Percentiles rank a stretch among this genome's conserved stretches.
Conservation (phyloP, 139 green algal genomes). For the Diplosphaera chodatii region DNA sequence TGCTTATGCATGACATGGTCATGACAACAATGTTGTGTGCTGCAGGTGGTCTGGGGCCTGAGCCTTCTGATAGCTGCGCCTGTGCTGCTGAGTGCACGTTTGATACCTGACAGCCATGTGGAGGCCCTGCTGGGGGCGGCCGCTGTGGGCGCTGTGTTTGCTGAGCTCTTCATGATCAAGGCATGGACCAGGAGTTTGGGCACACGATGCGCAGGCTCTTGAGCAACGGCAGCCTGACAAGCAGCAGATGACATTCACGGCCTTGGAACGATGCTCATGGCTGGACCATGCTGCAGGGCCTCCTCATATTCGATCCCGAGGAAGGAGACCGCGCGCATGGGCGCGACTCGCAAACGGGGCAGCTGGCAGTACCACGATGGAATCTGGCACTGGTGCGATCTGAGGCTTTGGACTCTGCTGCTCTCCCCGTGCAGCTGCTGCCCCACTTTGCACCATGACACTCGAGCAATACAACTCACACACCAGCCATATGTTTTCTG, state of each 20-base stretch:
- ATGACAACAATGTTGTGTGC: background rate
- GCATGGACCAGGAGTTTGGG: too few species aligned
- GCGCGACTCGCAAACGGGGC: background rate
- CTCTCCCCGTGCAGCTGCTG: too few species aligned
- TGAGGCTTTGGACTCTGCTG: too few species aligned
- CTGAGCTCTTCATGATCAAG: conserved; percentile 45
- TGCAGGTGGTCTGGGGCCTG: background rate
- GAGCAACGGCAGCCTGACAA: too few species aligned
- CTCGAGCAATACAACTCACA: too few species aligned
- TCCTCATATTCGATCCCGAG: conserved; percentile 42
- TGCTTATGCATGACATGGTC: too few species aligned
- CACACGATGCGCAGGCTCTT: too few species aligned
- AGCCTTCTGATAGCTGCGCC: conserved; percentile 4
- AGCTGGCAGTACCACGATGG: background rate
- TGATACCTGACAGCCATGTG: conserved; percentile 9
- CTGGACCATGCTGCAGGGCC: too few species aligned
- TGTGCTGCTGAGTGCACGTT: background rate
- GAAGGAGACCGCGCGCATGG: background rate
- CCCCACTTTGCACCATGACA: too few species aligned
- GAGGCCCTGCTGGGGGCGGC: conserved; percentile 27
- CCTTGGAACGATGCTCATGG: too few species aligned
- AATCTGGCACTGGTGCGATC: background rate
- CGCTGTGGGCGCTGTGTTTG: conserved; percentile 25
- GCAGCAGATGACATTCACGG: too few species aligned
- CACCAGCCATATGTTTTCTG: background rate